Conservation (phyloP, 2,329 filamentous ascomycete species). For the Drechslerella stenobrocha region DNA sequence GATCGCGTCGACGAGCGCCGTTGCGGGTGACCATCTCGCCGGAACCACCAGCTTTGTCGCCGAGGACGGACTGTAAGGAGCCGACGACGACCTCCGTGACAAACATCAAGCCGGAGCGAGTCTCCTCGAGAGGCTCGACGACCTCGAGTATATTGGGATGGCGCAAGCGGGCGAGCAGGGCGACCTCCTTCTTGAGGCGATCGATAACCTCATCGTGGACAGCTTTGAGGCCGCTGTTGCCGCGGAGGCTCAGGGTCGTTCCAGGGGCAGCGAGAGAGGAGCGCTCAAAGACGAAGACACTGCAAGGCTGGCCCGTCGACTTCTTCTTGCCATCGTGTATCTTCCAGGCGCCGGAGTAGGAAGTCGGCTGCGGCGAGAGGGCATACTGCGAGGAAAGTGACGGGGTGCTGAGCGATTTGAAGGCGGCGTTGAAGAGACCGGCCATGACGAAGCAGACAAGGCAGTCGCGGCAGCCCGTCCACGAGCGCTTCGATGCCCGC, state of each 20-base stretch:
- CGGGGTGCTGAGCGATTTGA: conserved; percentile 87
- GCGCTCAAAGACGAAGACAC: conserved; percentile 91
- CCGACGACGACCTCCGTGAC: conserved; percentile 89
- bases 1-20: conserved; percentile 66
- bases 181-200: conserved; percentile 86
- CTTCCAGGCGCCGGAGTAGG: conserved; percentile 89
- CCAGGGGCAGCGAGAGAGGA: conserved; percentile 76
- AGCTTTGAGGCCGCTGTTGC: conserved; percentile 65
- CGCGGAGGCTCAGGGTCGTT: conserved; percentile 62
- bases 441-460: conserved; percentile 18
- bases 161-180: conserved; percentile 79
- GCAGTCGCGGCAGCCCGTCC: background rate
- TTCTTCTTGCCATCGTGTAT: conserved; percentile 98
- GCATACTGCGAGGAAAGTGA: conserved; percentile 94
- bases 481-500: background rate
- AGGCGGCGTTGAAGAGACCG: conserved; percentile 85
- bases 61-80: conserved; percentile 77
- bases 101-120: conserved; percentile 87
- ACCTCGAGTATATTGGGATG: conserved; percentile 92
- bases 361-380: conserved; percentile 73
- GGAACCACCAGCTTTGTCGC: conserved; percentile 82
- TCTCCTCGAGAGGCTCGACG: conserved; percentile 93
- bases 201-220: conserved; percentile 88
- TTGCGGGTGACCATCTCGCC: conserved; percentile 66
- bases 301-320: conserved; percentile 82